A percentile compares a stretch with the other conserved stretches of the same genome.
These are phyloP conservation scores for Trichoderma oligosporum DNA, from an alignment of 2,329 filamentous ascomycete species.

Conservation along the genomic window DNA sequence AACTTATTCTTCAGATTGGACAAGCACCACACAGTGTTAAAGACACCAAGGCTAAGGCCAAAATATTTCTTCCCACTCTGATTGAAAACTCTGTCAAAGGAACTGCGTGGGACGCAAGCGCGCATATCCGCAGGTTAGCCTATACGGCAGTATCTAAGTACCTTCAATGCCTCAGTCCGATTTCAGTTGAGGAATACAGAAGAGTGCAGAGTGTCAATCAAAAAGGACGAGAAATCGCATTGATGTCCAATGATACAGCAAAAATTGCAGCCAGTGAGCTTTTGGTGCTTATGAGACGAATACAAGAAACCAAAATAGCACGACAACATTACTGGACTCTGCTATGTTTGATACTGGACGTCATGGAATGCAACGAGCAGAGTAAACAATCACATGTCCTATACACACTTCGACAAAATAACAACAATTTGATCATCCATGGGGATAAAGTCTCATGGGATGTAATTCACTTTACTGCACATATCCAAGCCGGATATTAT, in stretches of 20 bases:
- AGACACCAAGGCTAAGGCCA: slow-evolving; percentile 25
- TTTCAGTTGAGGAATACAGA: slow-evolving; percentile 36
- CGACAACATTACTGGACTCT: slow-evolving; percentile 26
- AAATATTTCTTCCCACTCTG: slow-evolving; percentile 63
- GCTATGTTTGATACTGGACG: slow-evolving; percentile 29
- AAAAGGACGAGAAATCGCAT: slow-evolving; percentile 28
- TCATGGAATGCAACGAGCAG: slow-evolving; percentile 29
- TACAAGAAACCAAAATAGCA: slow-evolving; percentile 7
- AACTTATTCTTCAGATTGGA: slow-evolving; percentile 35
- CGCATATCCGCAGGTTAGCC: slow-evolving; percentile 47
- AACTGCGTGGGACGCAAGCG: slow-evolving; percentile 56
- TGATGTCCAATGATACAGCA: slow-evolving; percentile 20
- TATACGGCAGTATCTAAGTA: slow-evolving; percentile 46
- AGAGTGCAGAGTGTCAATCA: slow-evolving; percentile 32
- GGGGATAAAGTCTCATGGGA: slow-evolving; percentile 45
- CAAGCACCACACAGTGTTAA: not conserved
- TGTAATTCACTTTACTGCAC: slow-evolving; percentile 57
- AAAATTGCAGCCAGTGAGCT: slow-evolving; percentile 23
- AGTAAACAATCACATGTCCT: slow-evolving; percentile 29
- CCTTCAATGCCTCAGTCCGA: slow-evolving; percentile 19
- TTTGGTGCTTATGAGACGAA: slow-evolving; percentile 21
- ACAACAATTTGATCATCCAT: not conserved
- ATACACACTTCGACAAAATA: slow-evolving; percentile 24
- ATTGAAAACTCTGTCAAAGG: slow-evolving; percentile 53
- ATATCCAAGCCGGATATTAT: slow-evolving; percentile 58